Percentiles rank a stretch among this genome's conserved stretches.
Evolutionary conservation across 768 basidiomycete species (phyloP).

Genomic region (Coprinopsis sp.): DNA sequence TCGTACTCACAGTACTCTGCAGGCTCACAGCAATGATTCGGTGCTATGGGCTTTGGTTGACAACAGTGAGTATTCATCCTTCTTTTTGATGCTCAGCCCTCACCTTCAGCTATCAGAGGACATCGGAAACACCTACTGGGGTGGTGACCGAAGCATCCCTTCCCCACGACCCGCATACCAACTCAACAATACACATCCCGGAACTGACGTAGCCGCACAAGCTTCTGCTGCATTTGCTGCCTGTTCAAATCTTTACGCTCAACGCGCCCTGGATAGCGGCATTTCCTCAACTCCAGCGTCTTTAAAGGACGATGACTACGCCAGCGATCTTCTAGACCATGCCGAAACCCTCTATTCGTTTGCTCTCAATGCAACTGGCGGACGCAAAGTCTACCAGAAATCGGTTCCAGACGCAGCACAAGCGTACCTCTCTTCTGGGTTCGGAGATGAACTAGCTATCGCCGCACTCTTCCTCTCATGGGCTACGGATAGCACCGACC

Average conservation of each 20-base stretch:
- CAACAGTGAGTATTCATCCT: conserved; percentile 38
- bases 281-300: conserved; percentile 57
- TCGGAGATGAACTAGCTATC: conserved; percentile 67
- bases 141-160: conserved; percentile 77
- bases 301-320: conserved; percentile 70
- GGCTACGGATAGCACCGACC: conserved; percentile 56
- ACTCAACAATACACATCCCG: conserved; percentile 75
- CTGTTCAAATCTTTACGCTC: conserved; percentile 77
- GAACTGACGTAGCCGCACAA: conserved; percentile 85
- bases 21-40: conserved; percentile 76
- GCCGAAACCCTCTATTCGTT: conserved; percentile 73
- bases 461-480: conserved; percentile 75
- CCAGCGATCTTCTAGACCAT: conserved; percentile 63
- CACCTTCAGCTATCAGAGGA: conserved; percentile 33
- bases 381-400: conserved; percentile 59
- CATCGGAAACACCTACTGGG: conserved; percentile 82
- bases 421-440: conserved; percentile 70
- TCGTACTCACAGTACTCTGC: conserved; percentile 4
- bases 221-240: conserved; percentile 85
- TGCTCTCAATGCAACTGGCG: conserved; percentile 62
- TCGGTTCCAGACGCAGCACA: conserved; percentile 60
- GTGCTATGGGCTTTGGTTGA: conserved; percentile 79
- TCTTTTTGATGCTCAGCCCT: conserved; percentile 4
- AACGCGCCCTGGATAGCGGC: conserved; percentile 45
- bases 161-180: conserved; percentile 69